phyloP scores from a whole-genome alignment of 768 basidiomycete species.

The Strobilomyces echinocephalus region DNA sequence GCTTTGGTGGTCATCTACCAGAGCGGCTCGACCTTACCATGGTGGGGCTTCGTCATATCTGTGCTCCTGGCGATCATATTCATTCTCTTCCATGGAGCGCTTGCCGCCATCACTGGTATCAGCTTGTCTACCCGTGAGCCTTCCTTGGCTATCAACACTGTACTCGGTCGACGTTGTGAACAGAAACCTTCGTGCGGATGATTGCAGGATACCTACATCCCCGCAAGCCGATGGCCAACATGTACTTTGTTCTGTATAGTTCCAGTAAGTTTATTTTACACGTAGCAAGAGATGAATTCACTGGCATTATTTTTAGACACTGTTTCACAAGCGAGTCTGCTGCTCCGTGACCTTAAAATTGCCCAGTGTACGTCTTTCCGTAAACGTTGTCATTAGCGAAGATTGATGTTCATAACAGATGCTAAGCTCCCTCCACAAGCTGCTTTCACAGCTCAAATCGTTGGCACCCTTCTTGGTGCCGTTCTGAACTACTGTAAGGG shows the following conservation, averaged over 20 bases:
- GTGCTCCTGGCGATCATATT: constrained; percentile 47
- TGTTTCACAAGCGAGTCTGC: constrained; percentile 42
- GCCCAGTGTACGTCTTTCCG: constrained; percentile 16
- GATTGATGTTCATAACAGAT: constrained; percentile 28
- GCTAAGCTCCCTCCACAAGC: constrained; percentile 60
- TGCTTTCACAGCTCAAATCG: constrained; percentile 54
- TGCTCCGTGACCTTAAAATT: constrained; percentile 57
- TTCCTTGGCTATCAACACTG: not conserved
- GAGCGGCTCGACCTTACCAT: constrained; percentile 47
- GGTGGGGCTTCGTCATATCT: constrained; percentile 56
- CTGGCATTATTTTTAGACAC: constrained; percentile 38
- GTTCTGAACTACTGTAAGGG: constrained; percentile 42
- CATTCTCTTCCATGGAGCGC: constrained; percentile 49
- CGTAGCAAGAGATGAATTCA: constrained; percentile 36
- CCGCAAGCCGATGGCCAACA: constrained; percentile 39
- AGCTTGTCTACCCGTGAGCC: constrained; percentile 17
- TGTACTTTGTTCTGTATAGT: constrained; percentile 42
- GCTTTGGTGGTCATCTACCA: constrained; percentile 33
- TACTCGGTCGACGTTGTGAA: not conserved
- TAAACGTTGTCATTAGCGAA: constrained; percentile 26
- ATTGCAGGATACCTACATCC: constrained; percentile 35
- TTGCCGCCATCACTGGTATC: constrained; percentile 46
- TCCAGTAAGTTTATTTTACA: constrained; percentile 33
- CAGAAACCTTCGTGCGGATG: constrained; percentile 33
- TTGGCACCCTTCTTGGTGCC: constrained; percentile 52